A percentile compares a stretch with the other conserved stretches of the same genome.
These are phyloP conservation scores for Melampsora americana DNA, from an alignment of 1,284 basidiomycete species.

Conservation along the genomic window DNA sequence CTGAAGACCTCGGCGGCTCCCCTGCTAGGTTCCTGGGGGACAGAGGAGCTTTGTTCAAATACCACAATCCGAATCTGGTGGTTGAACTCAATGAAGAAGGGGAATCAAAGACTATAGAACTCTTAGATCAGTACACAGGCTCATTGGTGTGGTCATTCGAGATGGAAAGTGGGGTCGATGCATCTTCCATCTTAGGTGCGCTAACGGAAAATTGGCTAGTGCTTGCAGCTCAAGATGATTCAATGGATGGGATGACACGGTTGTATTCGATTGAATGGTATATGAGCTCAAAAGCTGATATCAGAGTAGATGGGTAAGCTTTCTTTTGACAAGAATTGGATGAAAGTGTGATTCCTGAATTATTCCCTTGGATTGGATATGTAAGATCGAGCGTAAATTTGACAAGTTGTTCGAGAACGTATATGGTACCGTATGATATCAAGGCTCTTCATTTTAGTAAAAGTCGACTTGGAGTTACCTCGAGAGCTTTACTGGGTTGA, in stretches of 20 bases:
- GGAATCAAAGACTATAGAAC: slow-evolving; percentile 23
- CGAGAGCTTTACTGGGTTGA: slow-evolving; percentile 38
- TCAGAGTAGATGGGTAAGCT: slow-evolving; percentile 31
- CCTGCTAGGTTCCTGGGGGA: slow-evolving; percentile 80
- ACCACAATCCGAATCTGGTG: slow-evolving; percentile 77
- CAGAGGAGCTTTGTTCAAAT: slow-evolving; percentile 87
- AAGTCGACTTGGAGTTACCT: slow-evolving; percentile 41
- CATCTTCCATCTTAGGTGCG: slow-evolving; percentile 48
- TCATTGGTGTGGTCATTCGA: slow-evolving; percentile 33
- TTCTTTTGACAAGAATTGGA: background rate
- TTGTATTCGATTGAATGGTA: slow-evolving; percentile 44
- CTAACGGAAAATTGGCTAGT: slow-evolving; percentile 92
- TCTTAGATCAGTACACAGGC: slow-evolving; percentile 24
- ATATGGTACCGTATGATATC: slow-evolving; percentile 31
- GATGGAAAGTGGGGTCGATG: slow-evolving; percentile 16
- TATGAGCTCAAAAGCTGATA: slow-evolving; percentile 42
- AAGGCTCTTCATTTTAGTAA: slow-evolving; percentile 34
- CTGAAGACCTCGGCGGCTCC: slow-evolving; percentile 54
- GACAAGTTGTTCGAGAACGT: slow-evolving; percentile 30
- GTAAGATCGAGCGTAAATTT: slow-evolving; percentile 33
- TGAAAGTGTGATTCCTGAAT: background rate
- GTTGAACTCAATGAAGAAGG: slow-evolving; percentile 58
- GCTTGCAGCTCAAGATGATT: slow-evolving; percentile 14
- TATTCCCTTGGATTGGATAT: background rate
- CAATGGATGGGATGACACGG: slow-evolving; percentile 10